A percentile compares a stretch with the other conserved stretches of the same genome.
phyloP scores from a whole-genome alignment of 1,284 basidiomycete species.

The Rhodotorula sp. region DNA sequence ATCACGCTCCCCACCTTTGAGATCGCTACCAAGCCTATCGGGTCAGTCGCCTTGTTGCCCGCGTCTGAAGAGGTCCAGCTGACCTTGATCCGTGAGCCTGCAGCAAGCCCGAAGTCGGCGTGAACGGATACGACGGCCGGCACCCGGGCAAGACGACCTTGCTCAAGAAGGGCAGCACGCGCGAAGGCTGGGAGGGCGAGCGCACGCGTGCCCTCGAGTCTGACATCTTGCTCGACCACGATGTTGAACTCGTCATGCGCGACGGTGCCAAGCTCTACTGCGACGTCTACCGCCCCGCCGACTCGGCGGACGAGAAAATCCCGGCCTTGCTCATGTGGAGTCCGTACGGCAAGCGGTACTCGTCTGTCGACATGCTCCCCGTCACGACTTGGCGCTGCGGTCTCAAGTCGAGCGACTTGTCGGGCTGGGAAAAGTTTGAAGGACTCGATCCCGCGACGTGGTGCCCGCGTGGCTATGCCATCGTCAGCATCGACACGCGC shows the following conservation, averaged over 20 bases:
- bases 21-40: conserved; percentile 21
- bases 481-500: conserved; percentile 43
- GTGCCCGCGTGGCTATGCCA: conserved; percentile 43
- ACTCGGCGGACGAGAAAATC: conserved; percentile 25
- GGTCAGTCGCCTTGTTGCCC: neutral
- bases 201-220: conserved; percentile 12
- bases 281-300: conserved; percentile 44
- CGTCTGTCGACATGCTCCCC: conserved; percentile 24
- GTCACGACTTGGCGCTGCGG: conserved; percentile 23
- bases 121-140: conserved; percentile 17
- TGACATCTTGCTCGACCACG: conserved; percentile 39
- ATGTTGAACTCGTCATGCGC: conserved; percentile 40
- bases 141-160: conserved; percentile 9
- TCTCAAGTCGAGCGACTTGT: conserved; percentile 11
- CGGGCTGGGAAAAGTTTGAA: conserved; percentile 45
- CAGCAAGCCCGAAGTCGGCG: conserved; percentile 10
- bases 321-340: conserved; percentile 43
- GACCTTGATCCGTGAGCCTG: neutral
- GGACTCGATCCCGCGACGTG: conserved; percentile 49
- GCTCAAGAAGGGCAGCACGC: conserved; percentile 14
- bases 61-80: neutral
- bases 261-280: conserved; percentile 43
- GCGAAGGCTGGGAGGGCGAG: conserved; percentile 20
- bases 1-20: conserved; percentile 1
- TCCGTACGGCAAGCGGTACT: conserved; percentile 42